Evolutionary conservation across 257 asterid species (phyloP).

Genomic region (Rauvolfia tetraphylla): DNA sequence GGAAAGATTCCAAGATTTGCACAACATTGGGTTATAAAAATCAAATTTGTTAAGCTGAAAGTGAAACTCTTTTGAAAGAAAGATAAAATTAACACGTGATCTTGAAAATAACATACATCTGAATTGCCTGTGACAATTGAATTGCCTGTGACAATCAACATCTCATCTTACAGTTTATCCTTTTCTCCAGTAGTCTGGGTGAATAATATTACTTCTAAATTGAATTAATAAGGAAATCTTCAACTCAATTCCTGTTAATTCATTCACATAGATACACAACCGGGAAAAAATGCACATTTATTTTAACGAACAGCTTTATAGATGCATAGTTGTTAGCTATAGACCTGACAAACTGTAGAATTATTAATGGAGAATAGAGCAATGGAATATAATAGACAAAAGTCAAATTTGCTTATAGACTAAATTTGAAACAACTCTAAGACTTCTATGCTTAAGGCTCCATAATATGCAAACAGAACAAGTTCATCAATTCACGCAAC

Average conservation of each 20-base stretch:
- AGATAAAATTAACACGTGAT: not conserved
- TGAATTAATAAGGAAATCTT: not conserved
- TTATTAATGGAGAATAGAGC: no score
- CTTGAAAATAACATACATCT: no score
- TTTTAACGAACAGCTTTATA: not conserved
- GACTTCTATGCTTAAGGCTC: no score
- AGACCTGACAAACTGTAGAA: not conserved
- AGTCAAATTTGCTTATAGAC: no score
- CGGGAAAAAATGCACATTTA: not conserved
- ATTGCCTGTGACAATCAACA: no score
- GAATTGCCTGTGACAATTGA: no score
- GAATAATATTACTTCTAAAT: not conserved
- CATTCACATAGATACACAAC: not conserved
- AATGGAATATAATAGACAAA: no score
- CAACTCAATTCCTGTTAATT: not conserved
- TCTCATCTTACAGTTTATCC: no score
- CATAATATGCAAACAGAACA: no score
- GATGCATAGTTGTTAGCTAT: not conserved
- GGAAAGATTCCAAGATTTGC: slow-evolving; percentile 8
- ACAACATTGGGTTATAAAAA: not conserved
- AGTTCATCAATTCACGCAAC: no score
- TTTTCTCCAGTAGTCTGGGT: not conserved
- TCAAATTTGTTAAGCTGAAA: not conserved
- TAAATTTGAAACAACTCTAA: no score
- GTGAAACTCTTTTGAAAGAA: not conserved